Base-by-base conservation (phyloP, 441 rosid species). In the Theobroma grandiflorum region DNA sequence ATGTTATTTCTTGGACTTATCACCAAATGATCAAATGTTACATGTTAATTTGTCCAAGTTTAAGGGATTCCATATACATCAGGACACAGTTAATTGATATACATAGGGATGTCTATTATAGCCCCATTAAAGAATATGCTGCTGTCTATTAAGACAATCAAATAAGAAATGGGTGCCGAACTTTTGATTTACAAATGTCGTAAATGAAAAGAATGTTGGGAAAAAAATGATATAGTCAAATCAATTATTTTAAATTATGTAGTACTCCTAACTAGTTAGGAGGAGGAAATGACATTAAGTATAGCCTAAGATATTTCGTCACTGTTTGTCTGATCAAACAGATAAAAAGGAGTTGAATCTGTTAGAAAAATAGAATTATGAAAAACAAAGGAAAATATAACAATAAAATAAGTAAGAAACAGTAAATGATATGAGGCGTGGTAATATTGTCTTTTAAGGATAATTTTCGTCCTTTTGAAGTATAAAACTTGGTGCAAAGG, bases 281-380 rank as follows among this genome's bases (percentile, higher is more conserved):
- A 55, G 16, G 42, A 33, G 40, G 42, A 14, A 31, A 14, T 63
- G n/a, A 35, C 42, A 33, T 63, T 59, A 33, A 62, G 67, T 35
- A 63, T 33, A 63, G 67, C 18, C 67, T 63, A 33, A 63, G 31
- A 26, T 6, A 5, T 63, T 63, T 63, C n/a, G 14, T 63, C 18
- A 33, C 67, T 14, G 67, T 33, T 63, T 35, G 20, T 63, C 67
- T 63, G 67, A 33, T 63, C 67, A 63, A 63, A 14, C 42, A 63
- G 18, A 33, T 15, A 14, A 12, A 33, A n/a, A 63, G 67, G 42
- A 63, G n/a, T n/a, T n/a, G n/a, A n/a, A n/a, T n/a, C n/a, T n/a
- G n/a, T n/a, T n/a, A n/a, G n/a, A n/a, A n/a, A n/a, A n/a, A n/a
- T n/a, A n/a, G n/a, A n/a, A n/a, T n/a, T n/a, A n/a, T n/a, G n/a